Percentiles rank a stretch among this genome's conserved stretches.
These are phyloP conservation scores for Thermothielavioides terrestris DNA, from an alignment of 495 filamentous ascomycete genomes.

Conservation along the genomic window DNA sequence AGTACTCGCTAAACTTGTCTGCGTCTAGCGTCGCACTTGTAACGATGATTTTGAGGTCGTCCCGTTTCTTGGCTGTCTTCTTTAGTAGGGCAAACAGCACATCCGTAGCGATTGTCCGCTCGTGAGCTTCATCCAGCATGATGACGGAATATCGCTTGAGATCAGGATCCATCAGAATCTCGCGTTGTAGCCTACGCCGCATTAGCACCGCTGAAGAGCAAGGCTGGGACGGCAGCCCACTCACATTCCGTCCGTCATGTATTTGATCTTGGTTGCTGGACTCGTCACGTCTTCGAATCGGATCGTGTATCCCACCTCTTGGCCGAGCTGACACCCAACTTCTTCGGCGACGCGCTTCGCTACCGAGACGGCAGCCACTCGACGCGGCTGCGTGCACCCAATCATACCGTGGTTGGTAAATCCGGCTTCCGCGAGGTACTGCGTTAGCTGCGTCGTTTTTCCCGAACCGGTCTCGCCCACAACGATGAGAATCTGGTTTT, in stretches of 20 bases:
- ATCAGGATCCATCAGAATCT: constrained; percentile 84
- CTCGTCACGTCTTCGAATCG: constrained; percentile 94
- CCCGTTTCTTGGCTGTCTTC: constrained; percentile 77
- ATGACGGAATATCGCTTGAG: constrained; percentile 86
- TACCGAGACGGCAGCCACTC: constrained; percentile 95
- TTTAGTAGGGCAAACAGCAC: constrained; percentile 91
- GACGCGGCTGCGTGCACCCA: constrained; percentile 92
- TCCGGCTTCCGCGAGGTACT: constrained; percentile 88
- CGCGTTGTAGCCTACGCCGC: constrained; percentile 56
- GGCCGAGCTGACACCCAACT: constrained; percentile 81
- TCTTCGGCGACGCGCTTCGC: constrained; percentile 96
- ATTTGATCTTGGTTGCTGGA: constrained; percentile 89
- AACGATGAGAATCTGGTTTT: constrained; percentile 90
- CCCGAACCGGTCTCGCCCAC: constrained; percentile 96
- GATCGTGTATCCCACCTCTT: constrained; percentile 95
- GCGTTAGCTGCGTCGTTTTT: constrained; percentile 94
- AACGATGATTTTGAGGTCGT: constrained; percentile 89
- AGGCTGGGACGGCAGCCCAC: background rate
- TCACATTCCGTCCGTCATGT: constrained; percentile 96
- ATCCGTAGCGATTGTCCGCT: constrained; percentile 93
- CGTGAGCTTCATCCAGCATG: constrained; percentile 98
- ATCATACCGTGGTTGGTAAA: constrained; percentile 87
- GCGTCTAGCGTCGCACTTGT: constrained; percentile 95
- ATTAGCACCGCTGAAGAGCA: background rate
- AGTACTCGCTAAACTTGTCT: constrained; percentile 94